Conservation (phyloP, 805 yeast genomes). For the Lachancea sp. region DNA sequence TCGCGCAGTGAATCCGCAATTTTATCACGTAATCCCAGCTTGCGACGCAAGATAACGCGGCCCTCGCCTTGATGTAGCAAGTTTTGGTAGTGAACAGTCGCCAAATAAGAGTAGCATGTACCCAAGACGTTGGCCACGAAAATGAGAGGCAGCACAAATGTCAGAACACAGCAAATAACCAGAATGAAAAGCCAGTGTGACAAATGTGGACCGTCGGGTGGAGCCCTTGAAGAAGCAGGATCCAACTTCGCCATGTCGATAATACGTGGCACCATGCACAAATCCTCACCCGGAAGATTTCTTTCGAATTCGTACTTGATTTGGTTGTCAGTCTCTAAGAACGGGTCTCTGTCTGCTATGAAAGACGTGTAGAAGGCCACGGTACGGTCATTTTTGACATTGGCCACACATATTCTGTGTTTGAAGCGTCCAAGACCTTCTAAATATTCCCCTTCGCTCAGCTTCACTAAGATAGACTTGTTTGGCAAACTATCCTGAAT, state of each 20-base stretch:
- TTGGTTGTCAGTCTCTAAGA: slow-evolving; percentile 47
- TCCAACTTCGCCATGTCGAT: slow-evolving; percentile 23
- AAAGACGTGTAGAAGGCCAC: slow-evolving; percentile 84
- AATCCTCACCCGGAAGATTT: slow-evolving; percentile 27
- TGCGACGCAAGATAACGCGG: slow-evolving; percentile 17
- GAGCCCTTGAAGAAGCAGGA: slow-evolving; percentile 3
- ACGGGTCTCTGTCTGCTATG: slow-evolving; percentile 69
- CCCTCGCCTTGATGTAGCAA: slow-evolving; percentile 19
- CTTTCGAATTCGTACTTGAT: slow-evolving; percentile 44
- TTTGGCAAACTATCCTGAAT: slow-evolving; percentile 33
- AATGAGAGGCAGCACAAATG: slow-evolving; percentile 22
- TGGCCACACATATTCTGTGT: slow-evolving; percentile 58
- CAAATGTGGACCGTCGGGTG: slow-evolving; percentile 6
- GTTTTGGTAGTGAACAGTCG: slow-evolving; percentile 22
- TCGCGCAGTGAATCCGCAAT: slow-evolving; percentile 20
- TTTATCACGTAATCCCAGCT: slow-evolving; percentile 21
- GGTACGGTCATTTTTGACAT: slow-evolving; percentile 74
- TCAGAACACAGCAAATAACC: slow-evolving; percentile 1
- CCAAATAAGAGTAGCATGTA: slow-evolving; percentile 27
- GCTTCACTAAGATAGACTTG: slow-evolving; percentile 41
- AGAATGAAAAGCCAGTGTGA: slow-evolving; percentile 1
- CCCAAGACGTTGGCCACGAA: slow-evolving; percentile 24
- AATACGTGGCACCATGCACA: slow-evolving; percentile 22
- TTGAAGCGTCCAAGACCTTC: slow-evolving; percentile 54
- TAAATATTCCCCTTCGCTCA: slow-evolving; percentile 37